phyloP scores from a whole-genome alignment of 768 basidiomycete genomes.

The Hortiboletus flavorubellus region DNA sequence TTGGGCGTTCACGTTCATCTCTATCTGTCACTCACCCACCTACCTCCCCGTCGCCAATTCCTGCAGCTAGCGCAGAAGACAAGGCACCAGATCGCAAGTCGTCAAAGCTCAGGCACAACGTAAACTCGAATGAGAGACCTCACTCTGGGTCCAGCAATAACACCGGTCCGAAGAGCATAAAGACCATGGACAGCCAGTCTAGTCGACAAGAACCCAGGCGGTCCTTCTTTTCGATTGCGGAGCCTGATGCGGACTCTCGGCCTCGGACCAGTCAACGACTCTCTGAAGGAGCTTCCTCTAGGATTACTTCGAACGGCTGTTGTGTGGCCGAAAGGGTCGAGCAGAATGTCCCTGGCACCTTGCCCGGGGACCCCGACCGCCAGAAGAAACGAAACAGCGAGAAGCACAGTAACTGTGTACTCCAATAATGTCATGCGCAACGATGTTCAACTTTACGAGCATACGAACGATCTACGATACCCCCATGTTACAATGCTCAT shows the following conservation, averaged over 20 bases:
- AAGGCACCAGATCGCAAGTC: constrained; percentile 28
- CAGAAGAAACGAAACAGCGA: constrained; percentile 30
- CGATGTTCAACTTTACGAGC: background rate
- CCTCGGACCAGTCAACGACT: constrained; percentile 11
- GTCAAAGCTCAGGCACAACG: constrained; percentile 37
- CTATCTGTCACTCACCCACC: constrained; percentile 40
- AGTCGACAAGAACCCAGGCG: constrained; percentile 37
- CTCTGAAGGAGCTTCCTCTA: constrained; percentile 23
- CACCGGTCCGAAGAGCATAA: constrained; percentile 56
- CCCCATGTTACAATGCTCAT: background rate
- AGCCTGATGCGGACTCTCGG: constrained; percentile 26
- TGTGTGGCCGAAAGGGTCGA: constrained; percentile 7
- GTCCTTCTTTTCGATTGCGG: constrained; percentile 34
- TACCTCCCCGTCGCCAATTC: constrained; percentile 27
- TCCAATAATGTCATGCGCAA: constrained; percentile 21
- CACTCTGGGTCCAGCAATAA: constrained; percentile 58
- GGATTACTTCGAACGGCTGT: constrained; percentile 7
- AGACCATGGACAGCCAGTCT: constrained; percentile 47
- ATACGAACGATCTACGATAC: constrained; percentile 5
- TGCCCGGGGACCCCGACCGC: constrained; percentile 15
- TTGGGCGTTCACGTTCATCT: constrained; percentile 64
- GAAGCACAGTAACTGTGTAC: constrained; percentile 22
- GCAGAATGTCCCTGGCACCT: constrained; percentile 8
- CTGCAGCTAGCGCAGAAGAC: constrained; percentile 24
- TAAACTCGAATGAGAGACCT: constrained; percentile 44